These are phyloP conservation scores for Fusarium graminum DNA, from an alignment of 2,329 filamentous ascomycete species.

Conservation along the genomic window DNA sequence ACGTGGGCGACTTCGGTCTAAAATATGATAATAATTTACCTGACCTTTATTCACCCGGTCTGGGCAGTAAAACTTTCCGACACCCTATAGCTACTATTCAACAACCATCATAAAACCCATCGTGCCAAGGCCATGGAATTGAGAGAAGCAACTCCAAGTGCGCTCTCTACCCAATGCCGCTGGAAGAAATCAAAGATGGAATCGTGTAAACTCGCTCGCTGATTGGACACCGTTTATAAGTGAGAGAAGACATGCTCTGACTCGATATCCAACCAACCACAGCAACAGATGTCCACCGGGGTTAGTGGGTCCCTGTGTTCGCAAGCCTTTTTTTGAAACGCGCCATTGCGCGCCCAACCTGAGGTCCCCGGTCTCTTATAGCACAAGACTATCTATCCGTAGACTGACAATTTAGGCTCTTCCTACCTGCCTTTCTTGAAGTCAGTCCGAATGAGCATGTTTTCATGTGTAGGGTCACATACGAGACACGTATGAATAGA, in stretches of 20 bases:
- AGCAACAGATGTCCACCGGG: conserved; percentile 15
- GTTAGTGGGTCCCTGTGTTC: conserved; percentile 14
- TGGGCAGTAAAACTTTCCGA: too few species aligned
- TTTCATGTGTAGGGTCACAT: conserved; percentile 5
- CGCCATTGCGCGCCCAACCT: conserved; percentile 41
- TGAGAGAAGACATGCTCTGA: conserved; percentile 20
- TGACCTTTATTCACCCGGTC: too few species aligned
- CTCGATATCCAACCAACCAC: conserved; percentile 29
- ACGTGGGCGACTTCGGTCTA: too few species aligned
- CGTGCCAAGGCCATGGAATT: conserved; percentile 15
- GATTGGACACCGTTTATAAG: conserved; percentile 36
- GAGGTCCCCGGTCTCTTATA: conserved; percentile 27
- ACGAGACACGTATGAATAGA: conserved; percentile 1
- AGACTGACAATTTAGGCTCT: conserved; percentile 6
- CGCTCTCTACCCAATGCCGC: conserved; percentile 19
- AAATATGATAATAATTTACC: too few species aligned
- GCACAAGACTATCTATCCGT: conserved; percentile 4
- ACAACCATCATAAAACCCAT: background rate
- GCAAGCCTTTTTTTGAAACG: conserved; percentile 38
- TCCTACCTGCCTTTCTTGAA: conserved; percentile 34
- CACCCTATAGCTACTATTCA: background rate
- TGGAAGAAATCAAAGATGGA: conserved; percentile 15
- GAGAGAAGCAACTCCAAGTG: conserved; percentile 11
- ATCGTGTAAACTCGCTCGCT: conserved; percentile 5
- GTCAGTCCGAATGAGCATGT: conserved; percentile 11